A percentile compares a stretch with the other conserved stretches of the same genome.
Evolutionary conservation across 2,329 filamentous ascomycete genomes (phyloP).

Genomic region (Colletotrichum gigasporum): DNA sequence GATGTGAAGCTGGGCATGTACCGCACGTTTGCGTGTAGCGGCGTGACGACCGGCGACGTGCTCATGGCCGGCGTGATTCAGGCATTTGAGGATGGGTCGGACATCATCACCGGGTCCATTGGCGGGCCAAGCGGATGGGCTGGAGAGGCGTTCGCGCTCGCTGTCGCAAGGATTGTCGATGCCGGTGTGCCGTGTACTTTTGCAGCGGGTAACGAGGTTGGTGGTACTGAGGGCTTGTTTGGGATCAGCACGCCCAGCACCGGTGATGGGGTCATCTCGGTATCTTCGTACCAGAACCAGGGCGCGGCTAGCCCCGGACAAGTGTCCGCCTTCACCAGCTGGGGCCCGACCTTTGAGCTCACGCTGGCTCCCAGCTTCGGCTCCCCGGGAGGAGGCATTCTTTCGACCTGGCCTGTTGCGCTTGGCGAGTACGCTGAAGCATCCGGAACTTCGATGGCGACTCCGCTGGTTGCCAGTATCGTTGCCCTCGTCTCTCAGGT

Average conservation of each 20-base stretch:
- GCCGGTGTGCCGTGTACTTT: conserved; percentile 63
- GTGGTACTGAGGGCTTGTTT: conserved; percentile 51
- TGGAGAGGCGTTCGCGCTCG: conserved; percentile 59
- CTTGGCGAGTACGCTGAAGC: conserved; percentile 60
- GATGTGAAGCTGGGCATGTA: conserved; percentile 50
- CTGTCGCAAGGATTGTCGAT: conserved; percentile 61
- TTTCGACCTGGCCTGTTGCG: conserved; percentile 63
- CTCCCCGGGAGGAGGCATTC: conserved; percentile 64
- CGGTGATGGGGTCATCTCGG: conserved; percentile 56
- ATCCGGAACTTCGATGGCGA: conserved; percentile 70
- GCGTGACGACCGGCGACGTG: conserved; percentile 44
- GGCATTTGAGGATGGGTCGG: conserved; percentile 50
- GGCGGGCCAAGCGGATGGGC: conserved; percentile 60
- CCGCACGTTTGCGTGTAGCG: conserved; percentile 46
- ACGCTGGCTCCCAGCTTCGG: conserved; percentile 65
- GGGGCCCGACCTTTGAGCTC: conserved; percentile 70
- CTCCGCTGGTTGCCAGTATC: conserved; percentile 63
- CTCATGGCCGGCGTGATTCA: conserved; percentile 49
- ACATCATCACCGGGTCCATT: conserved; percentile 66
- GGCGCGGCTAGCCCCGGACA: neutral
- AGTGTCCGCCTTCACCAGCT: conserved; percentile 57
- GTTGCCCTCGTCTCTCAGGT: conserved; percentile 62
- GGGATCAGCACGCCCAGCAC: conserved; percentile 59
- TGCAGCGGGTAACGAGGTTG: conserved; percentile 61
- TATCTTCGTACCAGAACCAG: conserved; percentile 61